A percentile compares a stretch with the other conserved stretches of the same genome.
These are phyloP conservation scores for Cladorrhinum sp. DNA, from an alignment of 2,329 filamentous ascomycete species.

Conservation along the genomic window DNA sequence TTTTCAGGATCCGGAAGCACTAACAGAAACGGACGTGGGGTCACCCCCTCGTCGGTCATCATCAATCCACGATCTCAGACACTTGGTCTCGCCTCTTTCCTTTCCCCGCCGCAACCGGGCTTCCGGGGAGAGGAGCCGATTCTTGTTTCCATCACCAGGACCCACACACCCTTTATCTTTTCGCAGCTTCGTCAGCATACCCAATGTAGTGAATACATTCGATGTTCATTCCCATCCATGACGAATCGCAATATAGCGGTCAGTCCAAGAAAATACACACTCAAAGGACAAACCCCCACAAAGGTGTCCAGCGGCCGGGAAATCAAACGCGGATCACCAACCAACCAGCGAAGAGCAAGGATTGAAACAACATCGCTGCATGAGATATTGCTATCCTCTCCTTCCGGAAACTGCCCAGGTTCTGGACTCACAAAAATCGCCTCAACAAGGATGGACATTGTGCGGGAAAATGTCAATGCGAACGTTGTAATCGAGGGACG, in stretches of 20 bases:
- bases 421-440: background rate
- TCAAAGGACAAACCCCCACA: background rate
- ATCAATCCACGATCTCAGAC: too few species aligned
- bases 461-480: background rate
- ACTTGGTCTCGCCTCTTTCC: background rate
- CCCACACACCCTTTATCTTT: background rate
- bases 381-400: background rate
- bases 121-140: conserved; percentile 11
- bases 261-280: background rate
- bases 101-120: conserved; percentile 2
- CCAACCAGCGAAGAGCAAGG: conserved; percentile 3
- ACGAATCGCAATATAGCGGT: conserved; percentile 2
- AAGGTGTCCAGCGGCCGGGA: conserved; percentile 1
- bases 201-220: background rate
- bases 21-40: too few species aligned
- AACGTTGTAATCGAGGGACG: background rate
- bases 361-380: background rate
- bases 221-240: background rate
- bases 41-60: background rate
- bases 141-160: background rate
- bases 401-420: background rate
- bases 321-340: conserved; percentile 10
- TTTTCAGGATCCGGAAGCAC: too few species aligned
- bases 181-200: too few species aligned
- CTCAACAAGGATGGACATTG: background rate